Conservation (phyloP, 345 rosid species). For the Aegle marmelos region DNA sequence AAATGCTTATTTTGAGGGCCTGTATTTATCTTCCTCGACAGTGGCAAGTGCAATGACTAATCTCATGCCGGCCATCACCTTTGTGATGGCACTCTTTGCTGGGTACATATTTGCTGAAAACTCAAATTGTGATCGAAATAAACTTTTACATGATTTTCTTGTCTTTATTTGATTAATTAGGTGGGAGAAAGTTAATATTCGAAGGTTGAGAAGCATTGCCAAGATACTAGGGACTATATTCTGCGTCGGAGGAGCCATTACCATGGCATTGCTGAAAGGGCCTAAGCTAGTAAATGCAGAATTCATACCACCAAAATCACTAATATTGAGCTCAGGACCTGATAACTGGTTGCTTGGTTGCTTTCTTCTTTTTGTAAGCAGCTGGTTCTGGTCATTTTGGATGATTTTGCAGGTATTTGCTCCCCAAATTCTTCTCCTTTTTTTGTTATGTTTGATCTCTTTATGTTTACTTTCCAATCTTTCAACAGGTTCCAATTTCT, state of each 20-base stretch:
- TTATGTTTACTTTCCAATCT: background rate
- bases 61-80: constrained; percentile 41
- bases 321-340: constrained; percentile 16
- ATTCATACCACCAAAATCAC: constrained; percentile 9
- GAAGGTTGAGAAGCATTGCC: constrained; percentile 24
- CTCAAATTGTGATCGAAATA: background rate
- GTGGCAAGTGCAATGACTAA: constrained; percentile 35
- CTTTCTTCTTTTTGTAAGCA: constrained; percentile 39
- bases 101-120: constrained; percentile 22
- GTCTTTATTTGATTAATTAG: constrained; percentile 16
- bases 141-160: background rate
- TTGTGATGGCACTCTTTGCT: constrained; percentile 28
- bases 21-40: constrained; percentile 37
- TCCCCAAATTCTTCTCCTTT: background rate
- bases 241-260: constrained; percentile 58
- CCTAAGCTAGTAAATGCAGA: constrained; percentile 39
- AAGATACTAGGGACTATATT: constrained; percentile 36
- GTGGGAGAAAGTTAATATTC: constrained; percentile 34
- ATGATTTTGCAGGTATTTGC: constrained; percentile 46
- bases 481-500: constrained; percentile 44
- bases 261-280: constrained; percentile 58
- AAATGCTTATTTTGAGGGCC: constrained; percentile 41
- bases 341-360: constrained; percentile 54
- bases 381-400: constrained; percentile 61
- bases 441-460: background rate